Conservation (phyloP, 2,329 filamentous ascomycete genomes). For the Apiospora malaysiana region DNA sequence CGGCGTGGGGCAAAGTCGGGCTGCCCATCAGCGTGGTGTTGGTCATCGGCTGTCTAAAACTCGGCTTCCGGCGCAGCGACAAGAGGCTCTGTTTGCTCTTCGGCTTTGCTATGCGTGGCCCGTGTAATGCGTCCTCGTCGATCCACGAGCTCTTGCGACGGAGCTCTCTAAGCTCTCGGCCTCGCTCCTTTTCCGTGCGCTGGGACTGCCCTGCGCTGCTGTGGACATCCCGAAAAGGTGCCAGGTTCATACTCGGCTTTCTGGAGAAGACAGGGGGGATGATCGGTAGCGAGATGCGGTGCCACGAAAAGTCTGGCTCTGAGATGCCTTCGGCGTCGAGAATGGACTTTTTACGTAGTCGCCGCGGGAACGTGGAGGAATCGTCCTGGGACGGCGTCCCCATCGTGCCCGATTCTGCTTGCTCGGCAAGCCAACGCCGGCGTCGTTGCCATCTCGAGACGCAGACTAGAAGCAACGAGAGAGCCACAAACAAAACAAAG, state of each 20-base stretch:
- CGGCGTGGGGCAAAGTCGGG: conserved; percentile 38
- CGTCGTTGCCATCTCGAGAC: conserved; percentile 39
- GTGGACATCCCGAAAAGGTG: conserved; percentile 13
- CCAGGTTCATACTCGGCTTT: conserved; percentile 27
- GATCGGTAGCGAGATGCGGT: conserved; percentile 27
- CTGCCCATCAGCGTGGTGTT: conserved; percentile 29
- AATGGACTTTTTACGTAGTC: conserved; percentile 20
- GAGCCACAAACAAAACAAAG: conserved; percentile 48
- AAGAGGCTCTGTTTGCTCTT: conserved; percentile 18
- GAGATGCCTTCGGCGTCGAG: background rate
- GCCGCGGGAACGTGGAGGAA: background rate
- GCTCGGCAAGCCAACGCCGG: conserved; percentile 8
- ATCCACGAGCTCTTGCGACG: conserved; percentile 49
- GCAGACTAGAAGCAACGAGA: conserved; percentile 52
- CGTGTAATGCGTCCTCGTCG: conserved; percentile 58
- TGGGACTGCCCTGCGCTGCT: conserved; percentile 5
- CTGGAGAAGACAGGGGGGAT: conserved; percentile 34
- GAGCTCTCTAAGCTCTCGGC: conserved; percentile 34
- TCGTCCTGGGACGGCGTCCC: background rate
- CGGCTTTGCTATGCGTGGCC: conserved; percentile 46
- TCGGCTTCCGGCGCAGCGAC: conserved; percentile 31
- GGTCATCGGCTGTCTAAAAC: conserved; percentile 27
- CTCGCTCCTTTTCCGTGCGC: conserved; percentile 36
- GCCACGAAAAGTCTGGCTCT: background rate
- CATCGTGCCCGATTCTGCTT: background rate